Conservation (phyloP, 306 rosid species). For the Vigna nakashimae region DNA sequence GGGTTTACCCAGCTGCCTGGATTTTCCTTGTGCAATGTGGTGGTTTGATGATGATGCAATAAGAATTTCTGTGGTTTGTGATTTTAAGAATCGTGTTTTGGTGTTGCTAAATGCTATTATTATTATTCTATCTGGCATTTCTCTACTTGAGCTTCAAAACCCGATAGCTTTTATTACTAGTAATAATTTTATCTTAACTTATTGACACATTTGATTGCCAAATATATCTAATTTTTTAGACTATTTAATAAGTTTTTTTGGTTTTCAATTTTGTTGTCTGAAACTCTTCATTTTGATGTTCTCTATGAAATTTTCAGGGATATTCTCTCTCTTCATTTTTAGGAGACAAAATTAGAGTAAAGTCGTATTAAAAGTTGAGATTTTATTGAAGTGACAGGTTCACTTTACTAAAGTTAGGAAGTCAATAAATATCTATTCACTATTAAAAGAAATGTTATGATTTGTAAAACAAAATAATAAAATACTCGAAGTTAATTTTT, state of each 20-base stretch:
- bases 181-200: not conserved
- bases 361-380: not conserved
- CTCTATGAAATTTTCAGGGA: not conserved
- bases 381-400: not conserved
- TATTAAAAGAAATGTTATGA: not conserved
- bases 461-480: too few relatives aligned
- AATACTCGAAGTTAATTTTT: too few relatives aligned
- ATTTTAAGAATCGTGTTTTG: not conserved
- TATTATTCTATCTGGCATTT: too few relatives aligned
- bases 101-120: not conserved
- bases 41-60: constrained; percentile 43
- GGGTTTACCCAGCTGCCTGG: constrained; percentile 43
- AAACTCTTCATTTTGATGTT: not conserved
- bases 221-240: not conserved
- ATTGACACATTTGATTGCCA: too few relatives aligned
- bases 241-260: not conserved
- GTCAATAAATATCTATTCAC: not conserved
- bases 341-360: not conserved
- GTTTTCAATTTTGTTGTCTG: not conserved
- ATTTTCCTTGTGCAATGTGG: constrained; percentile 39
- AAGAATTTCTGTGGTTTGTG: constrained; percentile 41
- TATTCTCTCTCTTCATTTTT: not conserved
- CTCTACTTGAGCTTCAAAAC: too few relatives aligned
- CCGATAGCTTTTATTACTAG: too few relatives aligned
- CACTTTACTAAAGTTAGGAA: not conserved